These are phyloP conservation scores for Phalaenopsis hybrid DNA, from an alignment of 116 monocot species.

Conservation along the genomic window DNA sequence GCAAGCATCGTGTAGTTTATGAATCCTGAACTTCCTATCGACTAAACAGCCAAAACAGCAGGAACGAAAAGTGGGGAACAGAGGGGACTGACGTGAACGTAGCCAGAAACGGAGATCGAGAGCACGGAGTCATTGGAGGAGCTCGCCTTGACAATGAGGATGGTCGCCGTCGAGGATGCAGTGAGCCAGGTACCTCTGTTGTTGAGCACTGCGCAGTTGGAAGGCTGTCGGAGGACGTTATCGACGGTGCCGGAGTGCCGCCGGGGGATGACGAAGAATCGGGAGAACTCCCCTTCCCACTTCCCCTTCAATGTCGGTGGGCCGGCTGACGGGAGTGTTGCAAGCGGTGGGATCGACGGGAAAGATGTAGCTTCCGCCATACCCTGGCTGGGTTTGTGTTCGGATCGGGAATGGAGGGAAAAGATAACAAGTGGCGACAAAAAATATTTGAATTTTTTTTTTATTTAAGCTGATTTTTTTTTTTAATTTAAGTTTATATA, in stretches of 20 bases:
- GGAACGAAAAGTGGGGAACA: not conserved
- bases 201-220: slow-evolving; percentile 13
- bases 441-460: no score
- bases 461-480: no score
- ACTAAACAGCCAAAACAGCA: no score
- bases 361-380: slow-evolving; percentile 2
- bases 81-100: slow-evolving; percentile 30
- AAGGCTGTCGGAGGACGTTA: slow-evolving; percentile 16
- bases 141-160: slow-evolving; percentile 21
- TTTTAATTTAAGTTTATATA: no score
- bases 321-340: not conserved
- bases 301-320: slow-evolving; percentile 8
- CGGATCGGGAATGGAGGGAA: not conserved
- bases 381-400: not conserved
- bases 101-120: slow-evolving; percentile 27
- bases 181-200: slow-evolving; percentile 45
- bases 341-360: not conserved
- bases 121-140: slow-evolving; percentile 19
- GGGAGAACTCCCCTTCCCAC: slow-evolving; percentile 60
- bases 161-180: slow-evolving; percentile 30
- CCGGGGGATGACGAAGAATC: slow-evolving; percentile 49
- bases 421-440: no score
- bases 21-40: not conserved
- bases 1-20: not conserved
- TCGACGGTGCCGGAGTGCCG: not conserved